Evolutionary conservation across 352 stramenopile species (phyloP), one percentile per base, ranked within the genome.

Genomic region (Pythium monospermum): DNA sequence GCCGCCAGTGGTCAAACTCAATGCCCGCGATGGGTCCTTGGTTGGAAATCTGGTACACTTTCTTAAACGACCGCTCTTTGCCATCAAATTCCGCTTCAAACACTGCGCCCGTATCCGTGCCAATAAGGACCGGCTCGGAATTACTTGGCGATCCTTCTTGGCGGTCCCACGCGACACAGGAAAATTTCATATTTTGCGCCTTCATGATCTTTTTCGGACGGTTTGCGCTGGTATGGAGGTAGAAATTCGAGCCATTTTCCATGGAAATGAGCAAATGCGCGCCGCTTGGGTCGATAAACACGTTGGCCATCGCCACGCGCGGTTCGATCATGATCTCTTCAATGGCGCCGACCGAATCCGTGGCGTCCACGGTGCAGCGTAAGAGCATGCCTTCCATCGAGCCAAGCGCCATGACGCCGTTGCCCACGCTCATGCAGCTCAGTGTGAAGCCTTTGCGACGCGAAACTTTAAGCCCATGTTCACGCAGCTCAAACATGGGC

Each of bases 291-390:
- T 95, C 84, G 11, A 95, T 70, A 32, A 90, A 91, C 39, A 93
- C 72, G 10, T 75, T 77, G 25, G 75, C 46, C 76, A 95, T 91
- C 44, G 78, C 82, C 8, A 92, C 79, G 47, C 80, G 83, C 31
- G 84, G 82, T 57, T 95, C 84, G 50, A 95, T 91, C 76, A 88
- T 90, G 64, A 95, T 93, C 61, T 95, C 84, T 51, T 95, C 84
- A 28, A 95, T 67, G 0, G 65, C 57, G 2, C 81, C 78, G 15
- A 57, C 60, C 46, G 75, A 87, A 56, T 94, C 83, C 2, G 83
- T 94, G 21, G 81, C 66, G 33, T 92, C 81, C 12, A 83, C 78
- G 0, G 81, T 80, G 56, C 83, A 94, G 18, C 83, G 77, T 36
- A 94, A 54, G 19, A 94, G 62, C 64, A 87, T 76, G 10, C 83